phyloP scores from a whole-genome alignment of 805 yeast species.

The Yamadazyma takamatsuzukensis region DNA sequence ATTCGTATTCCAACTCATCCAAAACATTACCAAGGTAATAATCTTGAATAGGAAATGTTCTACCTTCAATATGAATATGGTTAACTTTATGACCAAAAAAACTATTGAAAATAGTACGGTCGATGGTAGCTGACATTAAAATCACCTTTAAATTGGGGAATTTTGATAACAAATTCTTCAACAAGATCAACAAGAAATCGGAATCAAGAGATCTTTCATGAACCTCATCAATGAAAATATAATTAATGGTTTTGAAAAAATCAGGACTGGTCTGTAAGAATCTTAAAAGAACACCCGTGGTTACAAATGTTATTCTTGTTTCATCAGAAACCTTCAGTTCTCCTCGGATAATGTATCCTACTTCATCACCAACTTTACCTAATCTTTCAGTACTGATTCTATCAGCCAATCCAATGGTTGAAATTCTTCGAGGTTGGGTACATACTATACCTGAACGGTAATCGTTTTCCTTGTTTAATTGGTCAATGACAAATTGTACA shows the following conservation, averaged over 20 bases:
- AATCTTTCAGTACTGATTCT: conserved; percentile 84
- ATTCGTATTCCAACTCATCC: conserved; percentile 51
- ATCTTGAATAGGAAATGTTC: conserved; percentile 89
- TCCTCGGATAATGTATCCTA: conserved; percentile 89
- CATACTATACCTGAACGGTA: conserved; percentile 66
- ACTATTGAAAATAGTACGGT: conserved; percentile 57
- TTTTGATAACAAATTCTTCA: conserved; percentile 56
- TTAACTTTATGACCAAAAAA: conserved; percentile 56
- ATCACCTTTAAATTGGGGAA: conserved; percentile 61
- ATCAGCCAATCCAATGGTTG: conserved; percentile 92
- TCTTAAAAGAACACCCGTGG: conserved; percentile 87
- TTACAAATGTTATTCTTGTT: conserved; percentile 82
- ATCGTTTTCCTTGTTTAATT: conserved; percentile 46
- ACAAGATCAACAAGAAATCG: conserved; percentile 74
- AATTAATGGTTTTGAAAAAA: conserved; percentile 55
- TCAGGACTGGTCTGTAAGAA: conserved; percentile 58
- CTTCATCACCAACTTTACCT: conserved; percentile 62
- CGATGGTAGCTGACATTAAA: conserved; percentile 93
- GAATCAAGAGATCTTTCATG: conserved; percentile 92
- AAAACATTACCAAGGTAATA: conserved; percentile 67
- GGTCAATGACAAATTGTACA: conserved; percentile 83
- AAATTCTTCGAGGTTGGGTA: conserved; percentile 94
- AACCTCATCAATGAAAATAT: conserved; percentile 90
- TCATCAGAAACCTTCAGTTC: conserved; percentile 59
- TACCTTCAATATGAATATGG: conserved; percentile 82